Evolutionary conservation across 1,284 basidiomycete species (phyloP).

Genomic region (Leccinum subspadiceum): DNA sequence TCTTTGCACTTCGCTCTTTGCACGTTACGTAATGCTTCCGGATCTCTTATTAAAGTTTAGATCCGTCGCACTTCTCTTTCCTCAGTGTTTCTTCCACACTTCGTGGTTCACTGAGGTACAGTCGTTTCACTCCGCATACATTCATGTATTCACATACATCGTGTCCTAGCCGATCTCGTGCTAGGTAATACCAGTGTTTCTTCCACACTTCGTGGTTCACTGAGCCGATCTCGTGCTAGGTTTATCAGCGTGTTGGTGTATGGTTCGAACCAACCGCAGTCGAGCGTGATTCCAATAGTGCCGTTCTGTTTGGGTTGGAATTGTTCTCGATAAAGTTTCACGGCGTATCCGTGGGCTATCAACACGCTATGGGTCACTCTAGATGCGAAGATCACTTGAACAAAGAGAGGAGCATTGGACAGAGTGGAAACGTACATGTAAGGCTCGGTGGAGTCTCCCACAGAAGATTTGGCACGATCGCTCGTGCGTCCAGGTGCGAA

Average conservation of each 20-base stretch:
- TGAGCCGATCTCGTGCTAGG: no score
- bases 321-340: slow-evolving; percentile 38
- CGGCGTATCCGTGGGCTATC: slow-evolving; percentile 40
- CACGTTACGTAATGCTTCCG: no score
- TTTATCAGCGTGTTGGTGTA: slow-evolving; percentile 43
- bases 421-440: slow-evolving; percentile 31
- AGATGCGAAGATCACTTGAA: not conserved
- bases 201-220: no score
- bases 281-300: slow-evolving; percentile 46
- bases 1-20: no score
- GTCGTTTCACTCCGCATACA: no score
- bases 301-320: slow-evolving; percentile 37
- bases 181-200: no score
- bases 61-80: no score
- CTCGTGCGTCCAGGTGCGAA: slow-evolving; percentile 36
- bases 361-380: slow-evolving; percentile 41
- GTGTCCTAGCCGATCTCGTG: no score
- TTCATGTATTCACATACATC: no score
- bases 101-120: no score
- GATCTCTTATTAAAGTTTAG: no score
- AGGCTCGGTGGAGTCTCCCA: slow-evolving; percentile 38
- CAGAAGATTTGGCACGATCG: slow-evolving; percentile 26
- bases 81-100: no score
- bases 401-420: not conserved
- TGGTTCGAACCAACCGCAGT: slow-evolving; percentile 51